Evolutionary conservation across 2,329 filamentous ascomycete genomes (phyloP), one percentile per base, ranked within the genome.

Genomic region (Pseudogymnoascus sp.): DNA sequence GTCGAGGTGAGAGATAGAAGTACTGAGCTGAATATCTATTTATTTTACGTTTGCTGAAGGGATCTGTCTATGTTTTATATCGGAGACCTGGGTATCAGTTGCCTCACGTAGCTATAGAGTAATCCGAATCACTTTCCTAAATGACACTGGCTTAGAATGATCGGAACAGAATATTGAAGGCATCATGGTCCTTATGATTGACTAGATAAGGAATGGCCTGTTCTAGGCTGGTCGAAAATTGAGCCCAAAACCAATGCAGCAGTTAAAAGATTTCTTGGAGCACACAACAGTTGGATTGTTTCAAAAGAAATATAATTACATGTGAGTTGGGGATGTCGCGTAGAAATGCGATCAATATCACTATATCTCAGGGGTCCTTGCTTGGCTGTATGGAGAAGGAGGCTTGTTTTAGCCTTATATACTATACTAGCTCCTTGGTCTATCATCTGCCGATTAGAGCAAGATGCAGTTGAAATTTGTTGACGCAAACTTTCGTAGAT

Each of bases 371-470:
- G 7, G 7, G n/a, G 42, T 27, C 21, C n/a, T 48, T 48, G 42
- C 42, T 48, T 48, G 42, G 42, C 42, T 48, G n/a, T 15, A 48
- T 48, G 42, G 25, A 48, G 42, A 48, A 48, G 42, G 42, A 48
- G 42, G 42, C 21, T 48, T 29, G 21, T 48, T 42, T 48, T 48
- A 48, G 42, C 42, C 42, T 48, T 15, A 17, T 48, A 48, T 29
- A 29, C 25, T 29, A 29, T 29, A 48, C 6, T 27, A 48, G 42
- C 42, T n/a, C 7, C 42, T 13, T 27, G 42, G 21, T 48, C 42
- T 44, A 44, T 25, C 42, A 48, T 29, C 42, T 48, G 13, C 42
- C 42, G 42, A 48, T 48, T n/a, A 25, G 25, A 29, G 25, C 25
- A 48, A 48, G 25, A 12, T 15, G 42, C 25, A 29, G 5, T 48